Conservation (phyloP, 2,329 filamentous ascomycete species). For the Curvularia eragrostidis region DNA sequence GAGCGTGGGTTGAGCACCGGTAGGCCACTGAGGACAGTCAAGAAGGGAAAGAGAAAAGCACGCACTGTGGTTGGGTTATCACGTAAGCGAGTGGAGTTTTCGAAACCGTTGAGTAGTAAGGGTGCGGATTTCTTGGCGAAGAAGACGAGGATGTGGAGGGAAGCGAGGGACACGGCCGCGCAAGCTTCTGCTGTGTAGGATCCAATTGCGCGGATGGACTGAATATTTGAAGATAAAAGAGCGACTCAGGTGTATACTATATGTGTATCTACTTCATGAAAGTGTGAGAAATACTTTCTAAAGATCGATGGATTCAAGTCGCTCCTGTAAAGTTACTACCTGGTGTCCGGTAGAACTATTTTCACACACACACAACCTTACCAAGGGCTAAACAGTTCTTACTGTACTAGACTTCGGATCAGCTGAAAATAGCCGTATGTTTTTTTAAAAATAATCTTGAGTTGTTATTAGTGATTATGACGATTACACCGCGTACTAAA, state of each 20-base stretch:
- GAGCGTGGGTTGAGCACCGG: conserved; percentile 24
- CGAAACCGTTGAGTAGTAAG: conserved; percentile 19
- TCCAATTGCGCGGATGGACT: not conserved
- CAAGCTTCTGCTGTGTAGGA: conserved; percentile 1
- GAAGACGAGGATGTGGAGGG: conserved; percentile 7
- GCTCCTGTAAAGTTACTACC: not conserved
- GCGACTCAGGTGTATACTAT: conserved; percentile 6
- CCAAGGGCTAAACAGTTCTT: too few relatives aligned
- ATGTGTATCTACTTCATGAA: conserved; percentile 7
- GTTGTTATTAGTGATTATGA: too few relatives aligned
- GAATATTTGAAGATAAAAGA: not conserved
- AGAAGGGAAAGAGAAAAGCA: conserved; percentile 4
- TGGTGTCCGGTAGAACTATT: too few relatives aligned
- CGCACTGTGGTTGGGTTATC: conserved; percentile 8
- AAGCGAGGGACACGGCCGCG: not conserved
- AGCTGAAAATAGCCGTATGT: too few relatives aligned
- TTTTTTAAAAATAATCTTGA: too few relatives aligned
- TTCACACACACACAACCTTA: too few relatives aligned
- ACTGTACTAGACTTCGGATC: too few relatives aligned
- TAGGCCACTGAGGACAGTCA: not conserved
- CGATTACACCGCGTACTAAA: too few relatives aligned
- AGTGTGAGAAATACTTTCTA: not conserved
- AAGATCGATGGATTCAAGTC: not conserved
- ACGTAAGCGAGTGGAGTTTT: conserved; percentile 12
- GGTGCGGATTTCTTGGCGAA: conserved; percentile 15